Percentiles rank a stretch among this genome's conserved stretches.
Conservation (phyloP, 2,329 filamentous ascomycete genomes). For the Penicillium sp. region DNA sequence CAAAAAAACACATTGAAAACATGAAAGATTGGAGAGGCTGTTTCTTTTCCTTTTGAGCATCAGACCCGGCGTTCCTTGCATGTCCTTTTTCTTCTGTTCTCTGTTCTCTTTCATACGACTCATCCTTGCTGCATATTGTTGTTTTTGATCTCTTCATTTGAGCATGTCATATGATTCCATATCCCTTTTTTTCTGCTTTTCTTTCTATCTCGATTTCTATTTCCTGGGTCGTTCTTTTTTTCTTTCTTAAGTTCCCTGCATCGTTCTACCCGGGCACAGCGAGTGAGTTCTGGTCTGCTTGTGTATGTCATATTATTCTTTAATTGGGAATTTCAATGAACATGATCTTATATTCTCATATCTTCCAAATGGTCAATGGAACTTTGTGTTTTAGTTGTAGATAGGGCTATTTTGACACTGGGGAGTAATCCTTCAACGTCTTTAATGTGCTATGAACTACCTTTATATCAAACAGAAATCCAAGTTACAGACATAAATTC, state of each 20-base stretch:
- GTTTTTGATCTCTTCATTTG: constrained; percentile 2
- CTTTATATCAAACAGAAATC: background rate
- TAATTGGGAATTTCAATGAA: constrained; percentile 20
- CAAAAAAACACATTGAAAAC: constrained; percentile 12
- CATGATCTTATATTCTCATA: constrained; percentile 12
- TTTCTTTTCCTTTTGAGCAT: constrained; percentile 20
- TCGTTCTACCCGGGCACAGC: constrained; percentile 25
- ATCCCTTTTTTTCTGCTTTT: background rate
- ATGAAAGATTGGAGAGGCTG: constrained; percentile 19
- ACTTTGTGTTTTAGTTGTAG: background rate
- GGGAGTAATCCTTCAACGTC: background rate
- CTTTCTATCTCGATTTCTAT: background rate
- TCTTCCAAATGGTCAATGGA: background rate
- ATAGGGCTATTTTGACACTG: background rate
- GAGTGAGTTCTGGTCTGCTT: constrained; percentile 27
- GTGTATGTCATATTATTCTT: constrained; percentile 23
- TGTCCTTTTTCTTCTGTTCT: constrained; percentile 7
- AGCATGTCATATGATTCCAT: constrained; percentile 12
- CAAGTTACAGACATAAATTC: background rate
- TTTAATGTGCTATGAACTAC: too few relatives aligned
- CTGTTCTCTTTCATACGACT: background rate
- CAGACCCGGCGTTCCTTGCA: constrained; percentile 22
- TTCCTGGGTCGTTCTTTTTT: background rate
- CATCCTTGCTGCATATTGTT: constrained; percentile 11
- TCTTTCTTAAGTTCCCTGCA: constrained; percentile 17